These are phyloP conservation scores for Juncus inflexus DNA, from an alignment of 176 grass and related monocot genomes.

Conservation along the genomic window DNA sequence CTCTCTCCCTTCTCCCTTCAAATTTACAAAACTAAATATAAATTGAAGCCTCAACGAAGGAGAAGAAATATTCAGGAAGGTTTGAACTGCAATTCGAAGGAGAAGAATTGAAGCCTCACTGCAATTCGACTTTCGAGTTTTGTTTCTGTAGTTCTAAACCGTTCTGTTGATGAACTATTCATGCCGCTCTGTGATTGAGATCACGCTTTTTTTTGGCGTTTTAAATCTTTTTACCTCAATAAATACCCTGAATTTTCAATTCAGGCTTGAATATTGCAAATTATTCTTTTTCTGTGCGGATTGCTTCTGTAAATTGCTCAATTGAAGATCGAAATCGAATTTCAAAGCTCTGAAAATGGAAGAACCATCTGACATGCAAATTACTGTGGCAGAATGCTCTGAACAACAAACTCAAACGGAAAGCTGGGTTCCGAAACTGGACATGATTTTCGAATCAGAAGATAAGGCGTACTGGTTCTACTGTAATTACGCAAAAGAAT, in stretches of 20 bases:
- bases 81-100: too few relatives aligned
- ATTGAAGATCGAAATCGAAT: too few relatives aligned
- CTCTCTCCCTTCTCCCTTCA: slow-evolving; percentile 19
- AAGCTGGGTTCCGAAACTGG: slow-evolving; percentile 36
- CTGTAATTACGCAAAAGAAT: slow-evolving; percentile 32
- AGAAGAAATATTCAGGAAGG: slow-evolving; percentile 14
- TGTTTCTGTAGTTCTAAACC: neutral
- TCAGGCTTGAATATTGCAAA: too few relatives aligned
- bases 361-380: neutral
- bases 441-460: slow-evolving; percentile 43
- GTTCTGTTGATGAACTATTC: neutral
- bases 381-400: neutral
- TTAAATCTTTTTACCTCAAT: too few relatives aligned
- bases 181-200: neutral
- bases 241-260: too few relatives aligned
- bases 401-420: slow-evolving; percentile 13
- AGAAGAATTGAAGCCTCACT: too few relatives aligned
- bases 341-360: slow-evolving; percentile 1
- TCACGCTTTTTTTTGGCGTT: too few relatives aligned
- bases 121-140: slow-evolving; percentile 14
- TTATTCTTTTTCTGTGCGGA: too few relatives aligned
- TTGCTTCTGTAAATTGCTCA: too few relatives aligned
- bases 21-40: neutral
- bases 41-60: too few relatives aligned
- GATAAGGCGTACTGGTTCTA: slow-evolving; percentile 43